Conservation (phyloP, 495 filamentous ascomycete species). For the Penicillium paradoxum region DNA sequence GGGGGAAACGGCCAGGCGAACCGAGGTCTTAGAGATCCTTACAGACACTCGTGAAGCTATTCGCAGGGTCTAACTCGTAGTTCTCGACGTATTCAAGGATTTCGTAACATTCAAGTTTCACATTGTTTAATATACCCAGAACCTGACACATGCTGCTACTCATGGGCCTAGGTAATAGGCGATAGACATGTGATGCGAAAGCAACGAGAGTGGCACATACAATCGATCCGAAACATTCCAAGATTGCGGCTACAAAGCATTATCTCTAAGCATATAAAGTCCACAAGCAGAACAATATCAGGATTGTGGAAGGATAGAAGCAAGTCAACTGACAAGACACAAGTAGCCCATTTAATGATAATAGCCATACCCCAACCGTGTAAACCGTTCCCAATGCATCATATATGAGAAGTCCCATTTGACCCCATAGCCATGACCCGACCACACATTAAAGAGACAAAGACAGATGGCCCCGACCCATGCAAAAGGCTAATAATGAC, state of each 20-base stretch:
- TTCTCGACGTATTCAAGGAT: too few species aligned
- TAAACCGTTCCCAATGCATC: slow-evolving; percentile 9
- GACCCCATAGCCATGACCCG: slow-evolving; percentile 1
- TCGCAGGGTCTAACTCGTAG: too few species aligned
- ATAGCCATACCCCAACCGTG: slow-evolving; percentile 1
- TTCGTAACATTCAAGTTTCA: too few species aligned
- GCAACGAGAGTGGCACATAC: too few species aligned
- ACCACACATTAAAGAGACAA: neutral
- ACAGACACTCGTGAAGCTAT: too few species aligned
- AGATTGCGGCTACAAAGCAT: too few species aligned
- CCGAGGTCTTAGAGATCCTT: too few species aligned
- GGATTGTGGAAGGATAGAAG: neutral
- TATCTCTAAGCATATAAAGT: neutral
- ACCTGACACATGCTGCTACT: too few species aligned
- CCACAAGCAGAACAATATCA: neutral
- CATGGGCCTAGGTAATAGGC: neutral
- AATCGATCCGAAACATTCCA: too few species aligned
- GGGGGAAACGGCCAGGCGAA: too few species aligned
- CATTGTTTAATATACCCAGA: neutral
- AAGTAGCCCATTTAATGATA: neutral
- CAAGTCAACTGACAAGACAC: neutral
- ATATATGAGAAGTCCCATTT: slow-evolving; percentile 1
- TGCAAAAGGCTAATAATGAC: slow-evolving; percentile 10
- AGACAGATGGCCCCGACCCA: slow-evolving; percentile 4
- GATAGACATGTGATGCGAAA: neutral